Base-by-base conservation (phyloP, 1,284 basidiomycete genomes). In the Fomes fomentarius region DNA sequence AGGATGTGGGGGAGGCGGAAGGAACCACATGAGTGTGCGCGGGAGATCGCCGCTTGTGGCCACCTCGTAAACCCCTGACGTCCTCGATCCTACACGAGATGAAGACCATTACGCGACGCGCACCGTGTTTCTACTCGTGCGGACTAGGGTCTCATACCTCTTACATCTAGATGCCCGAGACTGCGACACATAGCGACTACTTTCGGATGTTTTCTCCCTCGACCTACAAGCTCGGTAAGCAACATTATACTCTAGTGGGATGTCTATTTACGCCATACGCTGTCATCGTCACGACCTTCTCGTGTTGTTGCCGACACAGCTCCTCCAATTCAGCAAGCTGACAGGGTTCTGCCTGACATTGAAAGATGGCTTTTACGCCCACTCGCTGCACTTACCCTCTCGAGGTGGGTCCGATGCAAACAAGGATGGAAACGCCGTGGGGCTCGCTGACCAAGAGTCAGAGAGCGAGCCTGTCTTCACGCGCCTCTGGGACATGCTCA, bases 401-500 rank as follows among this genome's bases (percentile, higher is more conserved):
- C 68, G 81, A 34, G 85, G 86, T 84, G 56, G 59, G 75, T 69
- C 31, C 28, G 43, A 28, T 47, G 33, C 49, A 46, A 45, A 22
- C 52, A 61, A 61, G 54, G 39, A 30, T 54, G 47, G 40, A 12
- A 42, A 31, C 53, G 43, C 60, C 39, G 44, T 57, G 51, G 50
- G 37, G 25, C 42, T 51, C 38, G 47, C 46, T 59, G 49, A 59
- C 45, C 21, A 37, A 42, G 49, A 34, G 46, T 28, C 57, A 76
- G 74, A 73, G 60, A 74, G 73, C 47, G 66, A 73, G 58, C 69
- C 74, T 9, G 67, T 73, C 7, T 75, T 76, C 53, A 73, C 72
- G 49, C 74, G 74, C 39, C 71, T 90, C 40, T 87, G 84, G 83
- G 76, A 83, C 55, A 88, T 90, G 87, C 76, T 90, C 49, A 79